Evolutionary conservation across 2,329 filamentous ascomycete species (phyloP).

Genomic region (Cladosporium sp.): DNA sequence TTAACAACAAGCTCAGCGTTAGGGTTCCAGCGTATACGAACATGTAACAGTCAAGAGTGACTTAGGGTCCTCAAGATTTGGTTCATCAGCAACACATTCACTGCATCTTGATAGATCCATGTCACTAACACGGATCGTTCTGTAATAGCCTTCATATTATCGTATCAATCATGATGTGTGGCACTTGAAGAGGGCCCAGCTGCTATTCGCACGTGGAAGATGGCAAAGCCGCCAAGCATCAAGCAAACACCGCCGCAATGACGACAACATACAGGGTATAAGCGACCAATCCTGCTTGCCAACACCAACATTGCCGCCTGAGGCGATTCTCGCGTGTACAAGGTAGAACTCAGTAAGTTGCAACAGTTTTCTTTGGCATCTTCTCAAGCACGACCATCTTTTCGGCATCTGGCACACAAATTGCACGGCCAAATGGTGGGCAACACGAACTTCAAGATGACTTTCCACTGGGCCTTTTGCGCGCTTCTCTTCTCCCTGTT

Average conservation of each 20-base stretch:
- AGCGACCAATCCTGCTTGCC: constrained; percentile 5
- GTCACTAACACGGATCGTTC: background rate
- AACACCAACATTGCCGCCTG: background rate
- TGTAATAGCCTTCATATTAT: background rate
- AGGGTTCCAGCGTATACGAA: background rate
- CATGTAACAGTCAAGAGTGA: background rate
- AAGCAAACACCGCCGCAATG: background rate
- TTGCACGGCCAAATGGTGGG: background rate
- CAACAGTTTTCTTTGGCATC: background rate
- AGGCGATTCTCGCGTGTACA: background rate
- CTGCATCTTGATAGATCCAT: background rate
- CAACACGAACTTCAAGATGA: background rate
- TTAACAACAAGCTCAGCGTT: background rate
- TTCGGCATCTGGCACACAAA: background rate
- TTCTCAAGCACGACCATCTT: background rate
- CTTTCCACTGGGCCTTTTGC: background rate
- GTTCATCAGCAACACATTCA: background rate
- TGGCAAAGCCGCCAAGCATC: background rate
- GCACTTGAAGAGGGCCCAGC: background rate
- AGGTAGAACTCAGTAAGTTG: background rate
- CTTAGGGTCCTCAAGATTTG: background rate
- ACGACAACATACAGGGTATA: constrained; percentile 13
- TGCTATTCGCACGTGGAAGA: background rate
- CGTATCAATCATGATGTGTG: background rate
- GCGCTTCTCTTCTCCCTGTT: background rate